Evolutionary conservation across 2,329 filamentous ascomycete genomes (phyloP), one percentile per base, ranked within the genome.

Genomic region (Chaetomium olivaceum): DNA sequence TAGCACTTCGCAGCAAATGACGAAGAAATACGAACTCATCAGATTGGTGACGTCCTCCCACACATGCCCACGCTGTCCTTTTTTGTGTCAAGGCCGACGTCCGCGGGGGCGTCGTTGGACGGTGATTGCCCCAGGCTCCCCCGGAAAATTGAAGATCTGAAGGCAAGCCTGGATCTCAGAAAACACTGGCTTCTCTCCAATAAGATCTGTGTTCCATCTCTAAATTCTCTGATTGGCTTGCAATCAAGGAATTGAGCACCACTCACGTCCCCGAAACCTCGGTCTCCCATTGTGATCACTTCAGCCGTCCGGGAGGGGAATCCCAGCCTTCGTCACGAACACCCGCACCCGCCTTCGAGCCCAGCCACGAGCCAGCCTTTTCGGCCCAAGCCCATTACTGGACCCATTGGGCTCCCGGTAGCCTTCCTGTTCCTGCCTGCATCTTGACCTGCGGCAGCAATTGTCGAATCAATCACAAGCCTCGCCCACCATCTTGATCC

Each of bases 361-460:
- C 56, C 36, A 55, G 58, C 51, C 39, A 58, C 54, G 36, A 43
- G 36, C 61, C 63, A 69, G 59, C 71, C 69, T 63, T 69, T 69
- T 69, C 67, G 65, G 67, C 67, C 68, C 64, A 66, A 70, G 65
- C 39, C 64, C 61, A 59, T 55, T 19, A 71, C 64, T 70, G 70
- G 73, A 69, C 71, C 72, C 70, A 69, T 73, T 68, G 67, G 72
- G 74, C 69, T 69, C 61, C 66, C 62, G 67, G 67, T 71, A 73
- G 72, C 74, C 71, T 73, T 72, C 62, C 68, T 66, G 73, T 75
- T 70, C 73, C 72, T 72, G 68, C 66, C 62, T 69, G 67, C 67
- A 61, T 71, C 67, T 73, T 71, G 70, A 68, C 68, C 52, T 60
- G 59, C 52, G 55, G 66, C 62, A 64, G 67, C 64, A 62, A 73